Evolutionary conservation across 768 basidiomycete species (phyloP), one percentile per base, ranked within the genome.

Genomic region (Suillus ampliporus): DNA sequence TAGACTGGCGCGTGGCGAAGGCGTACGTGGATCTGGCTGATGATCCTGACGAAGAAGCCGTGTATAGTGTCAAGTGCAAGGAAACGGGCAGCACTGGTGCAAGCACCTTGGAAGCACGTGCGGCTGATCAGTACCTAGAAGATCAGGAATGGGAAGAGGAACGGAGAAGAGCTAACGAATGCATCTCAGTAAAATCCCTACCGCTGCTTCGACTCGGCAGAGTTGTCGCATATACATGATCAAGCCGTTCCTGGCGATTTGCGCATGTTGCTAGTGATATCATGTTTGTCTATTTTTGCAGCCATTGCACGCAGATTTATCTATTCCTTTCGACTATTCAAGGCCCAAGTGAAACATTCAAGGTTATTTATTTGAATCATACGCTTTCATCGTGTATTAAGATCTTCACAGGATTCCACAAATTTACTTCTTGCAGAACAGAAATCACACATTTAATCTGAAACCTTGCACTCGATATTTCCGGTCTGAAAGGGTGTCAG

Each of bases 1-100:
- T 79, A 64, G 90, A 92, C 71, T 83, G 83, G 81, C 78, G 80
- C 54, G 79, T 92, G 35, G 89, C 88, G 11, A 83, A 84, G 68
- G 85, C 87, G 28, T 92, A 93, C 73, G 84, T 92, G 61, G 85
- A 86, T 8, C 77, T 92, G 14, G 89, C 89, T 3, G 86, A 86
- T 60, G 68, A 68, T 17, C 64, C 70, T 11, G 72, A 71, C 15
- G 69, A 60, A 13, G 71, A 69, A 26, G 61, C 48, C 70, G 6
- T 62, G 58, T 37, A 64, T 51, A 68, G 61, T 23, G 47, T 68
- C 58, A 71, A 74, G 62, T 51, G 51, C 58, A 71, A 83, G 71
- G 58, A 60, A 58, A 51, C 64, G 65, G 58, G 65, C 61, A 63
- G 56, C 64, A 21, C 57, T 44, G 37, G 53, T 63, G 40, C 46